Evolutionary conservation across 805 yeast species (phyloP).

Genomic region (Metschnikowia similis): DNA sequence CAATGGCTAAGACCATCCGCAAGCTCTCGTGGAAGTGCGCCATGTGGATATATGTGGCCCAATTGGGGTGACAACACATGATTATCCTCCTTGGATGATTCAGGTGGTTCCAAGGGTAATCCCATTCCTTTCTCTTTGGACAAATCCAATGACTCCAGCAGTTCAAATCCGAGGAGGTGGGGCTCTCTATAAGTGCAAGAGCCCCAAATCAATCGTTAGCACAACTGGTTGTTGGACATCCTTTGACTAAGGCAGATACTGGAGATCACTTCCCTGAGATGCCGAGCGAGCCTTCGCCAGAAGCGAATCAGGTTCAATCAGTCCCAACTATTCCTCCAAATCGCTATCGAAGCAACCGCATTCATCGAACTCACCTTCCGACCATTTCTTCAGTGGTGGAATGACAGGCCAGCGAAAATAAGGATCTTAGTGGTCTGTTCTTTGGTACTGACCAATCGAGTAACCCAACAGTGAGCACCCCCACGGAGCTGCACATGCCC

Average conservation of each 20-base stretch:
- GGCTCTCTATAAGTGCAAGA: conserved; percentile 36
- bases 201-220: conserved; percentile 41
- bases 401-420: conserved; percentile 12
- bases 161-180: conserved; percentile 27
- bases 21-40: too few species aligned
- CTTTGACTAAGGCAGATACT: conserved; percentile 15
- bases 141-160: conserved; percentile 12
- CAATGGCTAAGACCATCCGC: too few species aligned
- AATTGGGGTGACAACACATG: too few species aligned
- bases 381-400: conserved; percentile 33
- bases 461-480: background rate
- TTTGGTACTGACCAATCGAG: conserved; percentile 10
- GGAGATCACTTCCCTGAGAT: conserved; percentile 20
- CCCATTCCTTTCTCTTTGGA: conserved; percentile 13
- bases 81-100: conserved; percentile 18
- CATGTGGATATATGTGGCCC: too few species aligned
- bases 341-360: conserved; percentile 40
- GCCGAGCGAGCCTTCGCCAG: conserved; percentile 23
- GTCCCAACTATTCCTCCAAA: conserved; percentile 33
- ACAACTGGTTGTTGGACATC: conserved; percentile 34
- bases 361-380: conserved; percentile 36
- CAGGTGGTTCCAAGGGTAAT: conserved; percentile 6
- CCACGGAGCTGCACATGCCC: background rate
- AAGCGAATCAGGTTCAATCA: conserved; percentile 24
- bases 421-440: conserved; percentile 13